phyloP scores from a whole-genome alignment of 2,329 filamentous ascomycete genomes.

The Lasiodiplodia hormozganensis region DNA sequence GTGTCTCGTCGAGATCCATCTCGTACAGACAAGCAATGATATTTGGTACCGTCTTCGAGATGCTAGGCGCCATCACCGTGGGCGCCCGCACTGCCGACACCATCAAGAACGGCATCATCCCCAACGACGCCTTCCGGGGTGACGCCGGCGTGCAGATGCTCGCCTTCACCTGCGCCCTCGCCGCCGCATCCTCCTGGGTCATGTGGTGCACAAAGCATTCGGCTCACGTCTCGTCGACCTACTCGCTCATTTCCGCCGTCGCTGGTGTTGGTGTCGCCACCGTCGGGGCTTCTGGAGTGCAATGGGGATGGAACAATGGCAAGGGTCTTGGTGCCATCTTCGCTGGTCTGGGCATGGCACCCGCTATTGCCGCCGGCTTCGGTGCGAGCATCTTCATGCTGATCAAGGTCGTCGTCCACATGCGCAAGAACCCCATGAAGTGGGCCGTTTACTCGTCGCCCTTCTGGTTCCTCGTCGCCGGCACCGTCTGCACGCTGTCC shows the following conservation, averaged over 20 bases:
- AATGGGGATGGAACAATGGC: constrained; percentile 68
- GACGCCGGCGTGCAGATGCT: constrained; percentile 57
- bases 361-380: constrained; percentile 69
- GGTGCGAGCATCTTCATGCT: constrained; percentile 73
- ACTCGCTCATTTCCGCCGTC: constrained; percentile 58
- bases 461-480: constrained; percentile 79
- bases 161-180: constrained; percentile 65
- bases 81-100: constrained; percentile 69
- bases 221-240: constrained; percentile 67
- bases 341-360: constrained; percentile 73
- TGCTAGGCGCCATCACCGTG: constrained; percentile 54
- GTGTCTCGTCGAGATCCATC: constrained; percentile 79
- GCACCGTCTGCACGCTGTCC: constrained; percentile 75
- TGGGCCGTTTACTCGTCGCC: constrained; percentile 78
- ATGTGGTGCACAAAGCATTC: constrained; percentile 81
- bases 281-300: constrained; percentile 61
- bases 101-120: constrained; percentile 75
- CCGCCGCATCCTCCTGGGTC: constrained; percentile 73
- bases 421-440: constrained; percentile 72
- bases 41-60: constrained; percentile 55
- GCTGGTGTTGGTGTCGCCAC: constrained; percentile 59
- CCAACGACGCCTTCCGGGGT: constrained; percentile 49
- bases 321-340: constrained; percentile 70
- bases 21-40: constrained; percentile 69
- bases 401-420: constrained; percentile 74